These are phyloP conservation scores for Silene uniflora DNA, from an alignment of 148 eudicot genomes.

Conservation along the genomic window DNA sequence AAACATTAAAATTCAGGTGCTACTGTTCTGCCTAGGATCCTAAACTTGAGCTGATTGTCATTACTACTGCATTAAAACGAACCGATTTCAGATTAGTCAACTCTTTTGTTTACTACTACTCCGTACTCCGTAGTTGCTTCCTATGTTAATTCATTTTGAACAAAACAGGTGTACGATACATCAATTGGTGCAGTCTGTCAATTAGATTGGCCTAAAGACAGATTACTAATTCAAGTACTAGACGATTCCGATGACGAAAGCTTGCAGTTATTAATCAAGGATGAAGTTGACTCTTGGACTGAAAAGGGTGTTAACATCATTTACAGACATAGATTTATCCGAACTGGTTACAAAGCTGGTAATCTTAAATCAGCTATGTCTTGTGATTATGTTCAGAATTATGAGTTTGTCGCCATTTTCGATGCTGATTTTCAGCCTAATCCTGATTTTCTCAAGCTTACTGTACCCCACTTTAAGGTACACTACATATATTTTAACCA, in stretches of 20 bases:
- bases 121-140: no score
- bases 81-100: no score
- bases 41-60: slow-evolving; percentile 17
- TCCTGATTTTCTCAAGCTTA: slow-evolving; percentile 58
- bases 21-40: slow-evolving; percentile 4
- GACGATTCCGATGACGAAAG: slow-evolving; percentile 39
- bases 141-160: no score
- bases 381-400: slow-evolving; percentile 41
- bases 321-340: slow-evolving; percentile 42
- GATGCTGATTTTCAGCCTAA: slow-evolving; percentile 86
- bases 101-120: no score
- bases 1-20: not conserved
- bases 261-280: slow-evolving; percentile 42
- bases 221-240: slow-evolving; percentile 30
- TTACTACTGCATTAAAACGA: not conserved
- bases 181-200: slow-evolving; percentile 37
- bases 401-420: slow-evolving; percentile 63
- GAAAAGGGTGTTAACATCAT: slow-evolving; percentile 51
- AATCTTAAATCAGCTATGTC: slow-evolving; percentile 51
- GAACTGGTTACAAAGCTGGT: slow-evolving; percentile 66
- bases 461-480: slow-evolving; percentile 40
- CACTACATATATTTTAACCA: not conserved
- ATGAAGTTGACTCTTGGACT: slow-evolving; percentile 55
- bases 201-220: slow-evolving; percentile 35
- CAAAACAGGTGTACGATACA: slow-evolving; percentile 33